Evolutionary conservation across 345 rosid species (phyloP).

Genomic region (Schrenkiella parvula): DNA sequence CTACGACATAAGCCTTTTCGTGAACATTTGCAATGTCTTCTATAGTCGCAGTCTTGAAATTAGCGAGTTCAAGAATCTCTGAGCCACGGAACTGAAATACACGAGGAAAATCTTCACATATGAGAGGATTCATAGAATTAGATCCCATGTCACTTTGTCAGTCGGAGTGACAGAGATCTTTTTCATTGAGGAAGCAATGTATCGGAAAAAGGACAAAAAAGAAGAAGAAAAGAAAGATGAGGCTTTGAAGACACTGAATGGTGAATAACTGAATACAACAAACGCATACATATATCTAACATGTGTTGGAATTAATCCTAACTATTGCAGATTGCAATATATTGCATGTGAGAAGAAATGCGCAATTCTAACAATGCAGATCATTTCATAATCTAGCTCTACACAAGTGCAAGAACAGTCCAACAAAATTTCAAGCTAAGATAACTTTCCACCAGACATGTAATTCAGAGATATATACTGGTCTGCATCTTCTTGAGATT

Average conservation of each 20-base stretch:
- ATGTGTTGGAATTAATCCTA: background rate
- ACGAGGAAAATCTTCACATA: background rate
- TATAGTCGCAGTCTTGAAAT: conserved; percentile 67
- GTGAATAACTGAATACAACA: background rate
- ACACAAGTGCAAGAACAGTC: background rate
- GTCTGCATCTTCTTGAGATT: background rate
- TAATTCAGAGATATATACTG: background rate
- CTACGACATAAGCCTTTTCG: conserved; percentile 65
- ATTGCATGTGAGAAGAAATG: background rate
- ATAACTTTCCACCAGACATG: background rate
- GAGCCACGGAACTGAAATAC: conserved; percentile 64
- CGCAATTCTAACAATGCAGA: background rate
- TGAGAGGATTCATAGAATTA: background rate
- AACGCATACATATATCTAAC: background rate
- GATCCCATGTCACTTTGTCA: background rate
- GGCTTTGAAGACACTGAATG: background rate
- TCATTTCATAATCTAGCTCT: background rate
- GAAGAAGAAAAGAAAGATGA: background rate
- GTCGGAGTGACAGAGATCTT: conserved; percentile 6
- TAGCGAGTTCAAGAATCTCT: conserved; percentile 59
- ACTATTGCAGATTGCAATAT: no score
- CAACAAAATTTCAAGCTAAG: background rate
- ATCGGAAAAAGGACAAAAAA: no score
- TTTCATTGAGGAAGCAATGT: background rate
- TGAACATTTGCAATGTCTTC: conserved; percentile 79